phyloP scores from a whole-genome alignment of 2,329 filamentous ascomycete genomes.

The Curvularia hawaiiensis region DNA sequence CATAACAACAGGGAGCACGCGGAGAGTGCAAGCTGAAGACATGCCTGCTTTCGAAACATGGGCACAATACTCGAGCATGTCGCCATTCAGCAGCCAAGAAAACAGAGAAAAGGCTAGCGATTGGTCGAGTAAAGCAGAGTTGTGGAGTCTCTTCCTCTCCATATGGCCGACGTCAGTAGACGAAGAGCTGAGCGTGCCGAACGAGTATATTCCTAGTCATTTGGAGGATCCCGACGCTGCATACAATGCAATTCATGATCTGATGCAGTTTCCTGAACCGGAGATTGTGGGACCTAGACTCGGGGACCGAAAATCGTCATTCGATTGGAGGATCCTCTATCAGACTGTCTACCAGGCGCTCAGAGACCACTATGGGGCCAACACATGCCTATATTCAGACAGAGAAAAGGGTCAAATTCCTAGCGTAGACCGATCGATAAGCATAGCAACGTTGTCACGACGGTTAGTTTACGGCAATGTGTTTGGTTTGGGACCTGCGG shows the following conservation, averaged over 20 bases:
- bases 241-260: neutral
- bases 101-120: neutral
- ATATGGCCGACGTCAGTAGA: neutral
- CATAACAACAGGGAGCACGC: neutral
- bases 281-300: neutral
- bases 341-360: neutral
- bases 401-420: neutral
- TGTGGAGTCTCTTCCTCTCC: neutral
- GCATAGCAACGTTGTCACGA: slow-evolving; percentile 2
- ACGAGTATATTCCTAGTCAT: neutral
- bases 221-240: neutral
- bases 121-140: neutral
- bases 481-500: slow-evolving; percentile 16
- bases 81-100: neutral
- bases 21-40: neutral
- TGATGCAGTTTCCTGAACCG: neutral
- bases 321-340: neutral
- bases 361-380: neutral
- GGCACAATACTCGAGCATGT: neutral
- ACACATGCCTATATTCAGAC: neutral
- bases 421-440: neutral
- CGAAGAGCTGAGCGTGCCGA: neutral
- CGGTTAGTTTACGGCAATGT: slow-evolving; percentile 2
- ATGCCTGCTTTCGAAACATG: neutral
- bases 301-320: neutral